Evolutionary conservation across 352 stramenopile species (phyloP), one percentile per base, ranked within the genome.

Genomic region (Globisporangium rhizosaccharum): DNA sequence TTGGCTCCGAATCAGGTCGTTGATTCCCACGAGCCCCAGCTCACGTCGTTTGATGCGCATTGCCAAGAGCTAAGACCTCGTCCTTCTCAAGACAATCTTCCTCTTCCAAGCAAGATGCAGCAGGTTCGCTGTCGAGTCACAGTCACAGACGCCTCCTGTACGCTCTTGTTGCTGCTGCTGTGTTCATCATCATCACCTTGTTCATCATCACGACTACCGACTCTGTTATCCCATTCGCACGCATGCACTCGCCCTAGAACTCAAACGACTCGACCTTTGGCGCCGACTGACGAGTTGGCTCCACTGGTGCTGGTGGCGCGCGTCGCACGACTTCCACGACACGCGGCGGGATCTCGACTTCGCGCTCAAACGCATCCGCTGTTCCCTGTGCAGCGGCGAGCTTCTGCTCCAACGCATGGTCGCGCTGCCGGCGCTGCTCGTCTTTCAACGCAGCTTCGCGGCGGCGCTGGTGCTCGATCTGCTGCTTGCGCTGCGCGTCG

Each of bases 401-500:
- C 30, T 68, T 56, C 44, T 72, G 62, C 61, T 75, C 63, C 47
- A 79, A 25, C 50, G 75, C 64, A 51, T 67, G 51, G 51, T 73
- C 62, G 36, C 75, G 66, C 56, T 82, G 67, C 53, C 55, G 59
- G 46, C 63, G 64, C 45, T 88, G 75, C 46, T 86, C 70, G 44
- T 87, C 67, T 54, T 83, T 75, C 50, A 88, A 68, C 15, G 75
- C 63, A 2, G 74, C 75, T 51, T 90, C 81, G 50, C 78, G 78
- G 23, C 68, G 77, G n/a, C 78, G 78, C 53, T 80, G 74, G 64
- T 87, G 77, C 62, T 83, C 75, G 15, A 61, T 57, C 64, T 87
- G 72, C 57, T 90, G 75, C 26, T 86, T 86, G 53, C 71, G 60
- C 66, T 87, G 87, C 59, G 79, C 76, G 42, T 87, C 76, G 14